These are phyloP conservation scores for Dothiorella sarmentorum DNA, from an alignment of 2,329 filamentous ascomycete species.

Conservation along the genomic window DNA sequence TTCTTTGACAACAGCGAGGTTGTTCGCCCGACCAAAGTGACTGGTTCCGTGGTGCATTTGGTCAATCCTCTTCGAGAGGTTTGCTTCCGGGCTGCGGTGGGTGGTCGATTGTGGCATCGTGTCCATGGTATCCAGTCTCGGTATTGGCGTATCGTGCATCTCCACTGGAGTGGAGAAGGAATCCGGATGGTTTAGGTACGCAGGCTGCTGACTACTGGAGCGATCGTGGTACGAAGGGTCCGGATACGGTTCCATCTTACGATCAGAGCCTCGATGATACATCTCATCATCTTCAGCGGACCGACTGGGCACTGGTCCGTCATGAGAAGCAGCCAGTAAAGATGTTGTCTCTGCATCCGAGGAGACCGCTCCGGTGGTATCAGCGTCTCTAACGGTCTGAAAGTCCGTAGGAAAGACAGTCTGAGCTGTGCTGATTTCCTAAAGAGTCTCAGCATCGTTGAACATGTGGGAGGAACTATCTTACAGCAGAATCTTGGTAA, in stretches of 20 bases:
- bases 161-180: not conserved
- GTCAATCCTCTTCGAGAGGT: too few species aligned
- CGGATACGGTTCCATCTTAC: not conserved
- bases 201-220: not conserved
- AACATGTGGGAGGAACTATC: not conserved
- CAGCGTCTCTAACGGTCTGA: constrained; percentile 1
- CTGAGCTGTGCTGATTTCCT: not conserved
- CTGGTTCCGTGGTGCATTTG: too few species aligned
- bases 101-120: too few species aligned
- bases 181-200: not conserved
- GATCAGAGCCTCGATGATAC: not conserved
- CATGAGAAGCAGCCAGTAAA: not conserved
- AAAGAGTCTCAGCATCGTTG: not conserved
- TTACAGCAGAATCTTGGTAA: not conserved
- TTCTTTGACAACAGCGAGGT: too few species aligned
- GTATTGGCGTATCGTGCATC: not conserved
- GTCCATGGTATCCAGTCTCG: too few species aligned
- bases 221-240: not conserved
- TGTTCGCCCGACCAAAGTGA: too few species aligned
- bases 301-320: not conserved
- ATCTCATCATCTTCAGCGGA: not conserved
- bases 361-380: not conserved
- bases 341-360: not conserved
- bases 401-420: constrained; percentile 1
- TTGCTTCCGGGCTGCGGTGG: too few species aligned